These are phyloP conservation scores for Monosporozyma yasuniensis DNA, from an alignment of 805 yeast genomes.

Conservation along the genomic window DNA sequence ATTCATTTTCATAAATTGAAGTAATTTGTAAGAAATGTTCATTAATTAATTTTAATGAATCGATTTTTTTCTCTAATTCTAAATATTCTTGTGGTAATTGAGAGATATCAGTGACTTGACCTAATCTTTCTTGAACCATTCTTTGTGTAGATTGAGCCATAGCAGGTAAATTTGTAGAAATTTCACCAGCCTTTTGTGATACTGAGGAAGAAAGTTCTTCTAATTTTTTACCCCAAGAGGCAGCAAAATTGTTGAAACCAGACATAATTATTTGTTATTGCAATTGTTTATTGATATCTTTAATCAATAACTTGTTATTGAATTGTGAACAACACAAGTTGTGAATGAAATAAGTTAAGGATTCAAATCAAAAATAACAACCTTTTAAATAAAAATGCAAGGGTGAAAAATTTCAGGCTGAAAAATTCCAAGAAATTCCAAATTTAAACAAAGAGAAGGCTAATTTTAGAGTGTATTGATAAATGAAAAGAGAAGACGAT, in stretches of 20 bases:
- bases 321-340: no score
- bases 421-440: not conserved
- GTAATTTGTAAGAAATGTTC: slow-evolving; percentile 46
- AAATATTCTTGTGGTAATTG: slow-evolving; percentile 78
- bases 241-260: slow-evolving; percentile 22
- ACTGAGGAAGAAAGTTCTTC: slow-evolving; percentile 27
- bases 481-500: no score
- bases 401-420: not conserved
- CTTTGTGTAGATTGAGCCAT: slow-evolving; percentile 76
- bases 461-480: no score
- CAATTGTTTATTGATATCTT: no score
- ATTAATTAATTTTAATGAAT: slow-evolving; percentile 62
- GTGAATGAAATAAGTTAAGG: not conserved
- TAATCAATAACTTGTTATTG: no score
- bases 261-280: slow-evolving; percentile 19
- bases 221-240: slow-evolving; percentile 22
- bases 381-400: not conserved
- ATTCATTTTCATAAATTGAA: slow-evolving; percentile 55
- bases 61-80: slow-evolving; percentile 64
- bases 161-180: slow-evolving; percentile 52
- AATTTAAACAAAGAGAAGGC: no score
- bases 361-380: not conserved
- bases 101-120: slow-evolving; percentile 73
- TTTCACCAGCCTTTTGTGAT: slow-evolving; percentile 31
- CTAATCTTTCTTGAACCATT: slow-evolving; percentile 68